Evolutionary conservation across 345 rosid genomes (phyloP), one percentile per base, ranked within the genome.

Genomic region (Nephelium lappaceum): DNA sequence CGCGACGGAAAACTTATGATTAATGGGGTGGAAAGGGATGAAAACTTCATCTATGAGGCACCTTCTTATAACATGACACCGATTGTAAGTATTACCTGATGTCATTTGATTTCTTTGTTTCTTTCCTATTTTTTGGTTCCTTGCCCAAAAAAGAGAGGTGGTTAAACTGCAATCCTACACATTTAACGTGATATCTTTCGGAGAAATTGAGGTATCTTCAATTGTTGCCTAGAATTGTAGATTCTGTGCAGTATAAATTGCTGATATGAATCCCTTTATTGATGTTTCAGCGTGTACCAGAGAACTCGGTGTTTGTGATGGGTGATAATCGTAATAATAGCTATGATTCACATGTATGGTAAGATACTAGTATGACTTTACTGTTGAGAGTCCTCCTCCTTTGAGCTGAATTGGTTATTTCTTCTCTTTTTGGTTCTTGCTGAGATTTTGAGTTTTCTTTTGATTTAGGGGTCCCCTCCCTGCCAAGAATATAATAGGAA

Each of bases 261-360:
- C 41, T 53, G 25, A 23, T 38, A 14, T 76, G 3, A 42, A 51
- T 69, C 70, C 66, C 49, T 49, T 12, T 42, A 25, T 27, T 74
- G 55, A 79, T 80, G 19, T 27, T 76, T 77, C 87, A 94, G 98
- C 87, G 81, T 9, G 91, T 94, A 77, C 97, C 95, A 0, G 95
- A 91, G 79, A 88, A 91, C 76, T 91, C 89, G 5, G 98, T 93
- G 55, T 94, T 94, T 71, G 99, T 96, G 82, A 94, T 96, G 98
- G 99, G 99, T 45, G 99, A 96, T 69, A 94, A 96, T 81, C 93
- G 99, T 31, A 96, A 96, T 84, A 94, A 94, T 78, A 93, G 97
- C 79, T 96, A 96, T 23, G 99, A 96, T 81, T 96, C 99, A 1
- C 99, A 96, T 1, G 93, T 93, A 18, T 96, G 99, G 99, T 96